Conservation (phyloP, 805 yeast genomes). For the Sugiyamaella qingdaonensis region DNA sequence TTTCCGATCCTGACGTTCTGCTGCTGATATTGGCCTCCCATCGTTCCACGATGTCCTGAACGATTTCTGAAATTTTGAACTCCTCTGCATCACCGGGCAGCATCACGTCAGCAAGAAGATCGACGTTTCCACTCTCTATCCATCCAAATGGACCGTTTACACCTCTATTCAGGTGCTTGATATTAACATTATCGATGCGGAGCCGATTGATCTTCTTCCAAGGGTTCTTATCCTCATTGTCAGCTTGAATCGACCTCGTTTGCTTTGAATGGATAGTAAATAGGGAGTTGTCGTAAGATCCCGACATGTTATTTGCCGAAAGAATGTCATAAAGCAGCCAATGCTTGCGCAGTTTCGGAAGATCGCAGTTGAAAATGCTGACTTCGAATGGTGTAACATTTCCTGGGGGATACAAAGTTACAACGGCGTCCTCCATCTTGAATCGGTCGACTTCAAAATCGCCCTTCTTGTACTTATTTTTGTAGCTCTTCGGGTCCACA, state of each 20-base stretch:
- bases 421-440: conserved; percentile 76
- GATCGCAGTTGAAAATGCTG: conserved; percentile 80
- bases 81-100: conserved; percentile 64
- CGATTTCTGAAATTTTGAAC: conserved; percentile 36
- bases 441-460: conserved; percentile 89
- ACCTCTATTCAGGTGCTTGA: conserved; percentile 88
- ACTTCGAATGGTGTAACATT: conserved; percentile 74
- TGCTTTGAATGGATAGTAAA: conserved; percentile 86
- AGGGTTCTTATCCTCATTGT: conserved; percentile 29
- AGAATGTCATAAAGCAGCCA: conserved; percentile 89
- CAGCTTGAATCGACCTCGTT: conserved; percentile 37
- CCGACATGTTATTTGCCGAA: conserved; percentile 80
- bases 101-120: conserved; percentile 86
- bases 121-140: conserved; percentile 90
- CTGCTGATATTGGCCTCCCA: conserved; percentile 34
- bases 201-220: conserved; percentile 69
- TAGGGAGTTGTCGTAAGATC: conserved; percentile 87
- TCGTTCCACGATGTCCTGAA: conserved; percentile 37
- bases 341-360: conserved; percentile 77
- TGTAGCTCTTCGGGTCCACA: conserved; percentile 79
- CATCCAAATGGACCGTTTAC: conserved; percentile 92
- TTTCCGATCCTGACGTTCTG: conserved; percentile 22
- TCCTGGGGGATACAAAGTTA: conserved; percentile 74
- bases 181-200: conserved; percentile 76
- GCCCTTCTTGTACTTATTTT: conserved; percentile 70